These are phyloP conservation scores for Metschnikowia rubicola DNA, from an alignment of 805 yeast species.

Conservation along the genomic window DNA sequence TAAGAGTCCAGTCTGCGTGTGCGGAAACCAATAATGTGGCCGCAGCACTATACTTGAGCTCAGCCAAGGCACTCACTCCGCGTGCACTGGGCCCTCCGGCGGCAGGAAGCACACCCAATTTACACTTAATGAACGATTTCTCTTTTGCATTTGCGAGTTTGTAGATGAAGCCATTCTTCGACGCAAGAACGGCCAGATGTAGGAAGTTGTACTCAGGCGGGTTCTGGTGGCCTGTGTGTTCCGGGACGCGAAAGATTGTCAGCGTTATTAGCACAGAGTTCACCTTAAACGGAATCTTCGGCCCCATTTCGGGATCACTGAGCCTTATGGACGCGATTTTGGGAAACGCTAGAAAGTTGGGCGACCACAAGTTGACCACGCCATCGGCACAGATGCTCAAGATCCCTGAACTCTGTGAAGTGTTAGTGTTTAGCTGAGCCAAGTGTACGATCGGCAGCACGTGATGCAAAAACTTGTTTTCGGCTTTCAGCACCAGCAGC, in stretches of 20 bases:
- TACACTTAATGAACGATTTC: not conserved
- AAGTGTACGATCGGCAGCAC: conserved; percentile 14
- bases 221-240: conserved; percentile 6
- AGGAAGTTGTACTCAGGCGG: conserved; percentile 16
- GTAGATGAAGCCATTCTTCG: conserved; percentile 9
- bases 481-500: conserved; percentile 2
- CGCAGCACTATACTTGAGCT: conserved; percentile 5
- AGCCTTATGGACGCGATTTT: conserved; percentile 14
- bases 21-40: conserved; percentile 11
- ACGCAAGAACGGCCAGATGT: conserved; percentile 10
- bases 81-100: conserved; percentile 4
- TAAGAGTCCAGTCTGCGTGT: conserved; percentile 16
- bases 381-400: conserved; percentile 17
- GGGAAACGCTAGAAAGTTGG: conserved; percentile 19
- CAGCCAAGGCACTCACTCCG: conserved; percentile 8
- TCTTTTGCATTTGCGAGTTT: conserved; percentile 11
- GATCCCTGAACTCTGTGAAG: conserved; percentile 10
- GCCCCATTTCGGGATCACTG: not conserved
- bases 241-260: conserved; percentile 1
- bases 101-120: not conserved
- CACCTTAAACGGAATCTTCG: not conserved
- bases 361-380: conserved; percentile 19
- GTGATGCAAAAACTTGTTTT: conserved; percentile 10
- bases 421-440: conserved; percentile 9
- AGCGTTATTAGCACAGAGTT: conserved; percentile 3